Evolutionary conservation across 805 yeast genomes (phyloP).

Genomic region (Candida ipomoeae): DNA sequence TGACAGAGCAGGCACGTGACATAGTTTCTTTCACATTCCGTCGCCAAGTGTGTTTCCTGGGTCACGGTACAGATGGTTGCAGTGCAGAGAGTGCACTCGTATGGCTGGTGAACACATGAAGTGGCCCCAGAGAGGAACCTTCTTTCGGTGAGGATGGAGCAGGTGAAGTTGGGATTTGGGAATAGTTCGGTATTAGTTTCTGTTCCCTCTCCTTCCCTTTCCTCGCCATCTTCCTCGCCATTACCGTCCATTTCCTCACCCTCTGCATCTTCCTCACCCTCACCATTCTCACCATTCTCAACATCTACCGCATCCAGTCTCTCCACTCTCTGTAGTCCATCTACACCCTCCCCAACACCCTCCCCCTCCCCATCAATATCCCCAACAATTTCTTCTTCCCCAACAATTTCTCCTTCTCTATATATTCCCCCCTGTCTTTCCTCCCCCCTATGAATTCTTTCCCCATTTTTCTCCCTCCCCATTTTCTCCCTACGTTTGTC

Average conservation of each 20-base stretch:
- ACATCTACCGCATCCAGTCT: too few relatives aligned
- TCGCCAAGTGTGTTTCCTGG: conserved; percentile 31
- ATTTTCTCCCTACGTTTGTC: background rate
- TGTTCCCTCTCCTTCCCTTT: background rate
- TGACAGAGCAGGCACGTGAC: conserved; percentile 40
- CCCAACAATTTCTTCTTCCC: too few relatives aligned
- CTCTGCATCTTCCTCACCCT: too few relatives aligned
- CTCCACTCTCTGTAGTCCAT: too few relatives aligned
- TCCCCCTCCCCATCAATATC: too few relatives aligned
- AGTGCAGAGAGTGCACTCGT: conserved; percentile 37
- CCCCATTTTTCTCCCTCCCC: too few relatives aligned
- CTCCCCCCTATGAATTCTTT: too few relatives aligned
- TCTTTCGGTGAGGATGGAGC: conserved; percentile 17
- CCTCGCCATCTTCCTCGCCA: background rate
- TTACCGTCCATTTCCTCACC: too few relatives aligned
- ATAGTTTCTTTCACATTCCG: conserved; percentile 38
- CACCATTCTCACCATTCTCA: too few relatives aligned
- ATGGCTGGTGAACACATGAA: conserved; percentile 38
- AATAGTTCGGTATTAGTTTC: too few relatives aligned
- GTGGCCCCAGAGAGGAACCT: conserved; percentile 15
- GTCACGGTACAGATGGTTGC: conserved; percentile 24
- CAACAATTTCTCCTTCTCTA: too few relatives aligned
- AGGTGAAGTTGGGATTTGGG: background rate
- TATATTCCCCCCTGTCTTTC: background rate
- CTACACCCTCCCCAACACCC: too few relatives aligned